phyloP scores from a whole-genome alignment of 345 rosid genomes.

The Cardamine resedifolia region DNA sequence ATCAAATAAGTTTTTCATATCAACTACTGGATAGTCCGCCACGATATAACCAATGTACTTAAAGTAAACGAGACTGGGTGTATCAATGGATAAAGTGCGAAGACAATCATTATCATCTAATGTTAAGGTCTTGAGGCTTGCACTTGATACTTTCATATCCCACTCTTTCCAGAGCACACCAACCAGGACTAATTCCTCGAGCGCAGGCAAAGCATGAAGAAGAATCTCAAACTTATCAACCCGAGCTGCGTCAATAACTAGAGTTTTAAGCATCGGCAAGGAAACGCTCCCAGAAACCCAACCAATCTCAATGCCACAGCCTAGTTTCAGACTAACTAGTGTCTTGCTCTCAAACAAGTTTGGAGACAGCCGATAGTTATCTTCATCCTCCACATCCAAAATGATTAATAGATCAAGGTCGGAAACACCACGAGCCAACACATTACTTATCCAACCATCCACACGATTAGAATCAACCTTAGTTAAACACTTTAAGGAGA shows the following conservation, averaged over 20 bases:
- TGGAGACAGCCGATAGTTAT: background rate
- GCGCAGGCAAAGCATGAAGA: constrained; percentile 14
- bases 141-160: background rate
- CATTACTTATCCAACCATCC: constrained; percentile 21
- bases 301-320: background rate
- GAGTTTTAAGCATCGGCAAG: background rate
- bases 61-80: background rate
- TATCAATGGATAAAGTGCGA: background rate
- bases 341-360: background rate
- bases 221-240: background rate
- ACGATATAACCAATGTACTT: background rate
- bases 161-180: background rate
- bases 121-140: background rate
- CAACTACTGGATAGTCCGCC: background rate
- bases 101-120: background rate
- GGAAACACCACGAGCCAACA: background rate
- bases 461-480: background rate
- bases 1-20: background rate
- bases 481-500: constrained; percentile 4
- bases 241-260: background rate
- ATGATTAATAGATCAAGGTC: constrained; percentile 7
- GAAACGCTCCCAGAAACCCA: background rate
- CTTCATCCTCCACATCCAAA: background rate
- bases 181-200: constrained; percentile 1
- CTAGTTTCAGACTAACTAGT: background rate